Percentiles rank a stretch among this genome's conserved stretches.
Conservation (phyloP, 768 basidiomycete genomes). For the Tulasnella sp. region DNA sequence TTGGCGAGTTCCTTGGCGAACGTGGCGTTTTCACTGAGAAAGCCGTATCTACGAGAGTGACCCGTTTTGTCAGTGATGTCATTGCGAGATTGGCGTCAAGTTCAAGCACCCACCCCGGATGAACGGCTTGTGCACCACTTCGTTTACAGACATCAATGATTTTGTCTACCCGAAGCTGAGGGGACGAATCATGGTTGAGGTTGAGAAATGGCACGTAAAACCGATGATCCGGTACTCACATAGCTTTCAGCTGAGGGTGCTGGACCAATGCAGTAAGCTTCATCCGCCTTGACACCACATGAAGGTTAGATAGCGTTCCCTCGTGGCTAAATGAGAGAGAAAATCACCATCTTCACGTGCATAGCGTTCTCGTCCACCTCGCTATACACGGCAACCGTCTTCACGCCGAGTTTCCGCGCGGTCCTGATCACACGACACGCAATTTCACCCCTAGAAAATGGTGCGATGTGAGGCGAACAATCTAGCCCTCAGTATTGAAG, state of each 20-base stretch:
- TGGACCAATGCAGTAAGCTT: conserved; percentile 92
- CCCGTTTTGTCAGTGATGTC: background rate
- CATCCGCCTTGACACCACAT: conserved; percentile 57
- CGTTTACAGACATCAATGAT: conserved; percentile 77
- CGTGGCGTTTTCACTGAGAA: conserved; percentile 84
- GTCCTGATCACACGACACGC: conserved; percentile 93
- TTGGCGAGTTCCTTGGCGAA: conserved; percentile 73
- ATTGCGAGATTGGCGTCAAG: background rate
- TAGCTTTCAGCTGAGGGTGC: conserved; percentile 86
- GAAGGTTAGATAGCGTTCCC: background rate
- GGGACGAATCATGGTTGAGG: background rate
- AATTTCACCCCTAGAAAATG: conserved; percentile 73
- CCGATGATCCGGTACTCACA: conserved; percentile 48
- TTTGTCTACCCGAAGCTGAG: conserved; percentile 78
- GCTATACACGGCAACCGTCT: conserved; percentile 88
- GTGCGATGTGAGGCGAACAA: background rate
- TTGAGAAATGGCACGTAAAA: background rate
- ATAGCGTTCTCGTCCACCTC: conserved; percentile 77
- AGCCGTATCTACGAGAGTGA: conserved; percentile 60
- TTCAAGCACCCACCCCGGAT: conserved; percentile 65
- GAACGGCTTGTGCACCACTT: conserved; percentile 90
- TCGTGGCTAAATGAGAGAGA: background rate
- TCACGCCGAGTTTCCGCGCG: conserved; percentile 79
- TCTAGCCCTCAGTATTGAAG: background rate
- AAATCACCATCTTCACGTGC: conserved; percentile 75